Evolutionary conservation across 2,329 filamentous ascomycete genomes (phyloP).

Genomic region (Annulohypoxylon truncatum): DNA sequence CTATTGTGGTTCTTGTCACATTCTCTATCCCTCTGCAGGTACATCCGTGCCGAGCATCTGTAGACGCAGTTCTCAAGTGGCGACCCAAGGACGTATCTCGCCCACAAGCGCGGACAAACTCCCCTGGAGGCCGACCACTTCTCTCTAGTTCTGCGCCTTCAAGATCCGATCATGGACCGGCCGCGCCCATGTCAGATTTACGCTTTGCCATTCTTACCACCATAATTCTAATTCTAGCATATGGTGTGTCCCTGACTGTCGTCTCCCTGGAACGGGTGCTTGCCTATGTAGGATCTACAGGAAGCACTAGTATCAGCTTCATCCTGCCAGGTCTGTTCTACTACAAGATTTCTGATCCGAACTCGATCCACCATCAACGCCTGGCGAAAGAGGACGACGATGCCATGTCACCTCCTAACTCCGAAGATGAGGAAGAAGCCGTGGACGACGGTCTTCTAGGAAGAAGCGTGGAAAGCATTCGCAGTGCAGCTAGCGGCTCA

Average conservation of each 20-base stretch:
- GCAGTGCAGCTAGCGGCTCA: constrained; percentile 55
- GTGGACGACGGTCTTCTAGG: constrained; percentile 54
- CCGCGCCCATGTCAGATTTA: constrained; percentile 80
- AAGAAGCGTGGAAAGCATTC: constrained; percentile 60
- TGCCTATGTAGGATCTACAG: constrained; percentile 94
- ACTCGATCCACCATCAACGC: constrained; percentile 86
- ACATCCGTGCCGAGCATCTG: constrained; percentile 93
- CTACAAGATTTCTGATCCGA: constrained; percentile 95
- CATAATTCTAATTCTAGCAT: constrained; percentile 83
- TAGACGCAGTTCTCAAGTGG: constrained; percentile 96
- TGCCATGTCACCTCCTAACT: constrained; percentile 65
- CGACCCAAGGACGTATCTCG: constrained; percentile 67
- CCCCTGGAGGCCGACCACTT: constrained; percentile 57
- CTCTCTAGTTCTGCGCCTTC: constrained; percentile 52
- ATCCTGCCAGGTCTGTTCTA: constrained; percentile 97
- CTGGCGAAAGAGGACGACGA: constrained; percentile 93
- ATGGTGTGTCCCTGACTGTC: constrained; percentile 90
- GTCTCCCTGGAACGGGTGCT: constrained; percentile 89
- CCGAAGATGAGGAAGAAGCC: constrained; percentile 53
- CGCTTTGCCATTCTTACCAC: constrained; percentile 93
- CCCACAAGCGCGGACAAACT: constrained; percentile 56
- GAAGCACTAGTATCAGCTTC: constrained; percentile 95
- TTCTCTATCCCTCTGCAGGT: constrained; percentile 97
- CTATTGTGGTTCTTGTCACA: constrained; percentile 94
- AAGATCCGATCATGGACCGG: constrained; percentile 64